phyloP scores from a whole-genome alignment of 495 filamentous ascomycete species.

The Symbiotaphrina buchneri region DNA sequence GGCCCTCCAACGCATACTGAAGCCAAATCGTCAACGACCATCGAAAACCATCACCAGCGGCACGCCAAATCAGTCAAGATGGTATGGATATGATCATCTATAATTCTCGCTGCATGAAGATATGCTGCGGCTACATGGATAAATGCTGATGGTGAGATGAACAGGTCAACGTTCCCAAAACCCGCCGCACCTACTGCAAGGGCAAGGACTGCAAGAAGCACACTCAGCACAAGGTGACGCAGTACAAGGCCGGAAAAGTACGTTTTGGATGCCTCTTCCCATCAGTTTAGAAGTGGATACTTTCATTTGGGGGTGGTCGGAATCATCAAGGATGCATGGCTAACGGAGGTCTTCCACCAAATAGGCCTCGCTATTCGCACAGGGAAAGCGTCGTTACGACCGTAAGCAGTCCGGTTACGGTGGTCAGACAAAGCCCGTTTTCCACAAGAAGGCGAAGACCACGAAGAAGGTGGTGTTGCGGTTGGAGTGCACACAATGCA shows the following conservation, averaged over 20 bases:
- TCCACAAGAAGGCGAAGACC: conserved; percentile 99
- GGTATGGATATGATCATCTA: too few species aligned
- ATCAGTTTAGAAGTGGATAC: background rate
- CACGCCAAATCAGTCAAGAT: too few species aligned
- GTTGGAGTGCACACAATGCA: conserved; percentile 89
- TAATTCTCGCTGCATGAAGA: too few species aligned
- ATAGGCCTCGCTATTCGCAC: conserved; percentile 77
- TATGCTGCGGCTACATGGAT: too few species aligned
- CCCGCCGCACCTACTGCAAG: conserved; percentile 87
- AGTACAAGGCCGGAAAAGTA: conserved; percentile 93
- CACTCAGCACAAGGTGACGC: conserved; percentile 82
- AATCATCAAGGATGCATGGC: conserved; percentile 1
- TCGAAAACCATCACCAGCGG: too few species aligned
- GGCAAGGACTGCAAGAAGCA: conserved; percentile 86
- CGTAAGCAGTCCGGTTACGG: conserved; percentile 99
- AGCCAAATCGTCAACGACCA: too few species aligned
- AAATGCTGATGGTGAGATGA: conserved; percentile 13
- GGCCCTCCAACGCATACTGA: too few species aligned
- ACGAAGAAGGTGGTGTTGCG: conserved; percentile 99
- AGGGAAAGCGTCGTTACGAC: conserved; percentile 99
- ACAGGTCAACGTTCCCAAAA: conserved; percentile 80
- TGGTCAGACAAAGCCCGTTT: conserved; percentile 98
- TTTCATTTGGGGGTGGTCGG: background rate
- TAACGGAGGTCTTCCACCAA: background rate
- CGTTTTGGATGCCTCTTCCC: conserved; percentile 5